These are phyloP conservation scores for Phialophora chinensis DNA, from an alignment of 2,329 filamentous ascomycete species.

Conservation along the genomic window DNA sequence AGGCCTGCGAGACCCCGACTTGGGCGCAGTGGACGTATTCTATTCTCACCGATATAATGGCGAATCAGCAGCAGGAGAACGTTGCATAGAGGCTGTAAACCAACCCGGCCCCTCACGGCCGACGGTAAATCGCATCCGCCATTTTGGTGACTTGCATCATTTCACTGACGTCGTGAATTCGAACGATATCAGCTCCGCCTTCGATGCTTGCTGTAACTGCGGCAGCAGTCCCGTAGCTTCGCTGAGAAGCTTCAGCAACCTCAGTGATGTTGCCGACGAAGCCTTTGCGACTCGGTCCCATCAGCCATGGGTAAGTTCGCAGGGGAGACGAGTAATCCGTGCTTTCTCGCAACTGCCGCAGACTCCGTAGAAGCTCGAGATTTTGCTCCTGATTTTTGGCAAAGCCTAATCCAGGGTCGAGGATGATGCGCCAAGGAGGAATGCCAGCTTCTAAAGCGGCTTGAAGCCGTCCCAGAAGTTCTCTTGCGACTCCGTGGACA, in stretches of 20 bases:
- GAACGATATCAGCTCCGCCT: constrained; percentile 86
- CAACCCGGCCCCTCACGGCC: constrained; percentile 13
- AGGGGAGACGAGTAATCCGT: constrained; percentile 67
- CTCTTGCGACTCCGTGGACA: constrained; percentile 67
- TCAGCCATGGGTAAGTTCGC: constrained; percentile 79
- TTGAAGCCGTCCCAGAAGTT: constrained; percentile 72
- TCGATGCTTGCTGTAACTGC: constrained; percentile 84
- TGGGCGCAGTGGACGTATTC: background rate
- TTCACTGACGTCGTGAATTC: constrained; percentile 87
- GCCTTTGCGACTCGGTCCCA: constrained; percentile 85
- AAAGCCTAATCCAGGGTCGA: constrained; percentile 94
- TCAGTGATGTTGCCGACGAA: constrained; percentile 87
- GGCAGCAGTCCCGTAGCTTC: constrained; percentile 85
- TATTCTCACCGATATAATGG: background rate
- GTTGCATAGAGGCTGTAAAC: background rate
- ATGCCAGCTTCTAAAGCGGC: constrained; percentile 84
- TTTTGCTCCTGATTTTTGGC: constrained; percentile 85
- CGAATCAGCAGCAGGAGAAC: background rate
- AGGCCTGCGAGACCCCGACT: no score
- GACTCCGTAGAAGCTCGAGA: constrained; percentile 73
- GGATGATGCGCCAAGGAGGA: constrained; percentile 88
- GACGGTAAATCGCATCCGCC: constrained; percentile 88
- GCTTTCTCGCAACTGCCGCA: constrained; percentile 69
- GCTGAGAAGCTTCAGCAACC: constrained; percentile 70
- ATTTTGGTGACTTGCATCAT: constrained; percentile 86